phyloP scores from a whole-genome alignment of 2,329 filamentous ascomycete genomes.

The Neophaeococcomyces aloes region DNA sequence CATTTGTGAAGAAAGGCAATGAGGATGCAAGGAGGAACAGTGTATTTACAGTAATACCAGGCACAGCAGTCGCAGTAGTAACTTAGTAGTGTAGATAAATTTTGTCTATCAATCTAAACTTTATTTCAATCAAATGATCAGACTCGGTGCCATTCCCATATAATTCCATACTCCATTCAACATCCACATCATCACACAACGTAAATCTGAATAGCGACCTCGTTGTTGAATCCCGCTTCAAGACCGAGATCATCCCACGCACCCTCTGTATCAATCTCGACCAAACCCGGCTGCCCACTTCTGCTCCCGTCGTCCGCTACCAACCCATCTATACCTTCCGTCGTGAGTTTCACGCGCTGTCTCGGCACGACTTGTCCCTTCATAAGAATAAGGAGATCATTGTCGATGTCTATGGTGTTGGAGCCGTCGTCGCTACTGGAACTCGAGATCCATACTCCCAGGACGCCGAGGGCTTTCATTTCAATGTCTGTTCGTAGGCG shows the following conservation, averaged over 20 bases:
- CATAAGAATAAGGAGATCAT: constrained; percentile 59
- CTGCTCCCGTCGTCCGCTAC: constrained; percentile 15
- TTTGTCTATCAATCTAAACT: too few relatives aligned
- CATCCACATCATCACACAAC: constrained; percentile 24
- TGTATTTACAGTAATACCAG: too few relatives aligned
- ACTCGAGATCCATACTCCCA: constrained; percentile 62
- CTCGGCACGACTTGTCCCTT: constrained; percentile 59
- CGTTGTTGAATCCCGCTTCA: constrained; percentile 66
- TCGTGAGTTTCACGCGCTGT: constrained; percentile 48
- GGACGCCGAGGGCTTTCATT: constrained; percentile 65
- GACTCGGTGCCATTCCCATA: too few relatives aligned
- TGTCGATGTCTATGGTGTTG: constrained; percentile 46
- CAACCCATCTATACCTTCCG: constrained; percentile 11
- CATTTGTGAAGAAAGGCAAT: too few relatives aligned
- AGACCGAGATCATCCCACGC: constrained; percentile 71
- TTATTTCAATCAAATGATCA: too few relatives aligned
- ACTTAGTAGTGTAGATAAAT: too few relatives aligned
- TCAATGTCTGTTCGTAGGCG: constrained; percentile 55
- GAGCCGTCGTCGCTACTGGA: constrained; percentile 36
- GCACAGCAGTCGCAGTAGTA: too few relatives aligned
- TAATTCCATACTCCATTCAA: too few relatives aligned
- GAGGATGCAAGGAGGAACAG: too few relatives aligned
- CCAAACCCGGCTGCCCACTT: constrained; percentile 44
- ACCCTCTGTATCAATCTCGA: constrained; percentile 64
- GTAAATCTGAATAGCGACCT: constrained; percentile 59